Conservation (phyloP, 2,329 filamentous ascomycete genomes). For the Nemania abortiva region DNA sequence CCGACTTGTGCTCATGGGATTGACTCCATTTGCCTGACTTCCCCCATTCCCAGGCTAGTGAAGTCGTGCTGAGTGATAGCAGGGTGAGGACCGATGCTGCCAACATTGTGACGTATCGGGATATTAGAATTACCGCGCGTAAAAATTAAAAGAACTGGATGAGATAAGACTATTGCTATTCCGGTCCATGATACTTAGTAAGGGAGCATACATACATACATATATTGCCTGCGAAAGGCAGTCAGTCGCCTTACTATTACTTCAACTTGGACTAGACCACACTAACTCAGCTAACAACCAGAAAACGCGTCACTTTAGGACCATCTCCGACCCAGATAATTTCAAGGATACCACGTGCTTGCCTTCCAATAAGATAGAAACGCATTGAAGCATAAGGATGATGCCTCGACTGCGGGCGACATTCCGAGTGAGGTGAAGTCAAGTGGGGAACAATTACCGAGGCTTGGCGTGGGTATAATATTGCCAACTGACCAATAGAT, state of each 20-base stretch:
- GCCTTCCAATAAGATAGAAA: background rate
- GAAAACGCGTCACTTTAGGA: background rate
- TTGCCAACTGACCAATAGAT: constrained; percentile 42
- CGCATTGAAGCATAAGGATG: background rate
- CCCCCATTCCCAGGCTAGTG: constrained; percentile 44
- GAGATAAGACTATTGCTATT: background rate
- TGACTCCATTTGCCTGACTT: constrained; percentile 41
- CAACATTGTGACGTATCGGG: constrained; percentile 35
- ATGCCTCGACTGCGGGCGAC: background rate
- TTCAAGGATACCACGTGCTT: background rate
- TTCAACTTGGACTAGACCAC: background rate
- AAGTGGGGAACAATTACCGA: constrained; percentile 18
- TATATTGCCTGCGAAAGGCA: background rate
- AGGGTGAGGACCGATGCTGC: constrained; percentile 33
- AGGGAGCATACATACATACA: background rate
- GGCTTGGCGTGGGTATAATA: constrained; percentile 17
- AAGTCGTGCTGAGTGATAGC: constrained; percentile 42
- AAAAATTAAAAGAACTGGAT: background rate
- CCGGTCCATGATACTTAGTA: background rate
- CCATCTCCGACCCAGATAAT: background rate
- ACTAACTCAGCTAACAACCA: background rate
- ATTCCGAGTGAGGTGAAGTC: constrained; percentile 9
- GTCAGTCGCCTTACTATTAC: background rate
- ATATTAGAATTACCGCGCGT: background rate
- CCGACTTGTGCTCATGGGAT: constrained; percentile 43